Conservation (phyloP, 2,329 filamentous ascomycete species). For the Fusarium napiforme region DNA sequence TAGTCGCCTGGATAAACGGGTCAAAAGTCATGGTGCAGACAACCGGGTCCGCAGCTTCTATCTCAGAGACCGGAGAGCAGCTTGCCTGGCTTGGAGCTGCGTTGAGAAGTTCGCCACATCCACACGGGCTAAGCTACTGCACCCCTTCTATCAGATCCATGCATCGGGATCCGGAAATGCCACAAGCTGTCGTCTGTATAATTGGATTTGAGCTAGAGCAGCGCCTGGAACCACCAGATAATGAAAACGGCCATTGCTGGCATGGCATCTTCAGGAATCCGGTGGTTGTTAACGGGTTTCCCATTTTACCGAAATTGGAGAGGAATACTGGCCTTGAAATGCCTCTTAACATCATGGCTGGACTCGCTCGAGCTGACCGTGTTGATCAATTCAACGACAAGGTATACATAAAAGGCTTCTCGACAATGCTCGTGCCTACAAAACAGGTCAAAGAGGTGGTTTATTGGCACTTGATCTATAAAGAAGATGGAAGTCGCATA, state of each 20-base stretch:
- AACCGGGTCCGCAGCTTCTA: not conserved
- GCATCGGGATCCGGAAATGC: rapidly evolving
- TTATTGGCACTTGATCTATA: not conserved
- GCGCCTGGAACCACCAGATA: no score
- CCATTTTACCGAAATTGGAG: not conserved
- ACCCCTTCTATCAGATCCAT: not conserved
- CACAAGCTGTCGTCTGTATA: not conserved
- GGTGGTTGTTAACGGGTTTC: no score
- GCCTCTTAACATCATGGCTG: not conserved
- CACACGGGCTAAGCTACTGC: rapidly evolving
- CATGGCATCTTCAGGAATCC: no score
- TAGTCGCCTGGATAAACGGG: not conserved
- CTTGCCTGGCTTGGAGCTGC: not conserved
- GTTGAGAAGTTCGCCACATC: not conserved
- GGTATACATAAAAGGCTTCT: not conserved
- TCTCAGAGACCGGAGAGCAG: not conserved
- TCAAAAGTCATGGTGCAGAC: not conserved
- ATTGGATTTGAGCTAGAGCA: not conserved
- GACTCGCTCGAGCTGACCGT: not conserved
- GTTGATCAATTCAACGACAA: not conserved
- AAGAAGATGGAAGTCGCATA: not conserved
- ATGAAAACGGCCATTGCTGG: no score
- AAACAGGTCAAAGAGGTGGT: rapidly evolving
- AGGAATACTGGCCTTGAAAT: not conserved
- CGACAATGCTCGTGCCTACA: not conserved